phyloP scores from a whole-genome alignment of 495 filamentous ascomycete species.

The Sporormia fimetaria region DNA sequence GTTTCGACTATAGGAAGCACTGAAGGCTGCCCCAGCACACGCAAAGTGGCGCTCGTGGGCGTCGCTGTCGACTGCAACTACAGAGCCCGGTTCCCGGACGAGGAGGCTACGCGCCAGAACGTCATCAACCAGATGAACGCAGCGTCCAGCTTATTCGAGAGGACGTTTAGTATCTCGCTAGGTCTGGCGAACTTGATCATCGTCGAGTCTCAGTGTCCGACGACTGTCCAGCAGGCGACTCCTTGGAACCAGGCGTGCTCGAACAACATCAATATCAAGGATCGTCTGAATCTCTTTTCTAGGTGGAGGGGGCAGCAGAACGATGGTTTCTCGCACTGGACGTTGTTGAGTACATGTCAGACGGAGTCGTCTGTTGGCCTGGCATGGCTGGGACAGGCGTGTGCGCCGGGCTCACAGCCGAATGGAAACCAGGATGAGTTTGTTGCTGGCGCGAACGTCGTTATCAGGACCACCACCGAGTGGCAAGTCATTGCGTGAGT shows the following conservation, averaged over 20 bases:
- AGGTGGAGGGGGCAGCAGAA: slow-evolving; percentile 63
- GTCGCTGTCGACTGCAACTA: slow-evolving; percentile 91
- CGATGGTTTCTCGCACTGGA: slow-evolving; percentile 89
- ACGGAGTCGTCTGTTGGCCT: slow-evolving; percentile 83
- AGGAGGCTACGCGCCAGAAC: slow-evolving; percentile 50
- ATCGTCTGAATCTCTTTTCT: slow-evolving; percentile 79
- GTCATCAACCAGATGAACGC: slow-evolving; percentile 76
- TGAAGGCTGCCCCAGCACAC: slow-evolving; percentile 70
- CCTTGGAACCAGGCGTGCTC: slow-evolving; percentile 76
- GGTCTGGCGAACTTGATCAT: slow-evolving; percentile 79
- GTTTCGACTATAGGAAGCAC: slow-evolving; percentile 68
- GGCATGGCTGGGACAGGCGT: slow-evolving; percentile 86
- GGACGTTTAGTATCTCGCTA: slow-evolving; percentile 84
- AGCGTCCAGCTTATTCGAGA: slow-evolving; percentile 78
- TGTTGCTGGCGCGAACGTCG: slow-evolving; percentile 79
- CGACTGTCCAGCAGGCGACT: slow-evolving; percentile 47
- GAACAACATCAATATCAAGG: slow-evolving; percentile 51
- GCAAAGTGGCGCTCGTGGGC: slow-evolving; percentile 82
- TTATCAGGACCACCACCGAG: slow-evolving; percentile 68
- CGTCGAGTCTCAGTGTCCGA: slow-evolving; percentile 55
- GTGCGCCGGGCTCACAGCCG: slow-evolving; percentile 40
- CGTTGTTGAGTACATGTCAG: slow-evolving; percentile 72
- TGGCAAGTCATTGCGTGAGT: slow-evolving; percentile 85
- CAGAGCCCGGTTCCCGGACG: slow-evolving; percentile 50
- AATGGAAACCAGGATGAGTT: slow-evolving; percentile 45